phyloP scores from a whole-genome alignment of 108 stramenopile species.

The Nitzschia inconspicua region DNA sequence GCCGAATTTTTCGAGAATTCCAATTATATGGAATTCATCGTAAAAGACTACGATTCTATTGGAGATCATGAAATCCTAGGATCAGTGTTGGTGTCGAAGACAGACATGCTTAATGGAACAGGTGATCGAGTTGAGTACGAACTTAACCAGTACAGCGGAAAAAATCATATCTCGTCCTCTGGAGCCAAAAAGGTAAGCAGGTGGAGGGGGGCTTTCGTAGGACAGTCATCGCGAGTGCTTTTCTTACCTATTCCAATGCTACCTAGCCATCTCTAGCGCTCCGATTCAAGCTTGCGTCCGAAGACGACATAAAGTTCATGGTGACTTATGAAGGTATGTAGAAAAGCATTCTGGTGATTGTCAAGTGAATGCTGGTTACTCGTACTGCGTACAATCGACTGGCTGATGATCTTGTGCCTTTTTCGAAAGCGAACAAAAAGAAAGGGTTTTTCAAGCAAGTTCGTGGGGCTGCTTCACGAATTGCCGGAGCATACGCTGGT shows the following conservation, averaged over 20 bases:
- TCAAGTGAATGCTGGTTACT: slow-evolving; percentile 3
- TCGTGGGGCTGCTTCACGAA: neutral
- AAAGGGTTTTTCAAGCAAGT: neutral
- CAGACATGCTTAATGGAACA: slow-evolving; percentile 26
- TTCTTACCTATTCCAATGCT: neutral
- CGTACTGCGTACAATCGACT: neutral
- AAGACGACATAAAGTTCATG: slow-evolving; percentile 20
- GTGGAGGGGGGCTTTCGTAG: neutral
- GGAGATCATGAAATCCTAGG: slow-evolving; percentile 46
- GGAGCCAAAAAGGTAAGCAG: neutral
- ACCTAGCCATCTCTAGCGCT: slow-evolving; percentile 15
- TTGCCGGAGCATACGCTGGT: neutral
- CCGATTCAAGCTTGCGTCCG: slow-evolving; percentile 11
- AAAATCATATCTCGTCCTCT: neutral
- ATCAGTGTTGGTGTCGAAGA: slow-evolving; percentile 33
- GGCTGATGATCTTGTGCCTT: slow-evolving; percentile 7
- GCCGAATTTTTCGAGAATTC: slow-evolving; percentile 37
- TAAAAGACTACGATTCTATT: slow-evolving; percentile 62
- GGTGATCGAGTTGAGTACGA: slow-evolving; percentile 46
- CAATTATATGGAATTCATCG: slow-evolving; percentile 48
- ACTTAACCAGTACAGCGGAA: slow-evolving; percentile 5
- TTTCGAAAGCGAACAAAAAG: slow-evolving; percentile 1
- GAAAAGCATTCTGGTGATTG: too few relatives aligned
- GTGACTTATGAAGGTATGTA: neutral
- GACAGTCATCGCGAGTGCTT: neutral